These are phyloP conservation scores for Rosa rugosa DNA, from an alignment of 306 rosid genomes.

Conservation along the genomic window DNA sequence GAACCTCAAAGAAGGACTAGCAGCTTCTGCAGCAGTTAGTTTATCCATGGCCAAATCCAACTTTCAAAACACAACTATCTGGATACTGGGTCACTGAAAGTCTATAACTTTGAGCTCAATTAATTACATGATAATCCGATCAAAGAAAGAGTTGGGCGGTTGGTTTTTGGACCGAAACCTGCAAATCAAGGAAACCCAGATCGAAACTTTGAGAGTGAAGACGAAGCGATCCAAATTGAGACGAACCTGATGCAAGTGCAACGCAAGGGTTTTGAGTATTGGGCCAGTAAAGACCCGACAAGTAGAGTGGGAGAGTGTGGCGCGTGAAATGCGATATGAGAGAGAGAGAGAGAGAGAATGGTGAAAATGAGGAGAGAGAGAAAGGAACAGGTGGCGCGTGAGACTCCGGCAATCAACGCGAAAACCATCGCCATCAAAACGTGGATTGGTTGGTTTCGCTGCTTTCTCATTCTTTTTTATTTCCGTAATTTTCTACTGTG, in stretches of 20 bases:
- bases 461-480: background rate
- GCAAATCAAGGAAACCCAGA: slow-evolving; percentile 11
- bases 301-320: background rate
- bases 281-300: background rate
- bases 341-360: background rate
- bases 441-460: background rate
- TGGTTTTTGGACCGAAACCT: background rate
- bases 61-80: background rate
- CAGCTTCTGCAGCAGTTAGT: slow-evolving; percentile 53
- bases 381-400: slow-evolving; percentile 29
- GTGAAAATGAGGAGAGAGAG: background rate
- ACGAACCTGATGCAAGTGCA: background rate
- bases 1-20: slow-evolving; percentile 50
- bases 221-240: background rate
- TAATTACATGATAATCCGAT: slow-evolving; percentile 1
- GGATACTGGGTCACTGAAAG: background rate
- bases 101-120: slow-evolving; percentile 1
- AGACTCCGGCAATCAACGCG: background rate
- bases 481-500: background rate
- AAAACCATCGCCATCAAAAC: slow-evolving; percentile 29
- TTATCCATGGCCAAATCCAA: slow-evolving; percentile 55
- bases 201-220: background rate
- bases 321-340: slow-evolving; percentile 3
- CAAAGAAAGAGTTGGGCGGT: background rate
- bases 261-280: background rate